Conservation (phyloP, 106 monocot genomes). For the Allium fistulosum region DNA sequence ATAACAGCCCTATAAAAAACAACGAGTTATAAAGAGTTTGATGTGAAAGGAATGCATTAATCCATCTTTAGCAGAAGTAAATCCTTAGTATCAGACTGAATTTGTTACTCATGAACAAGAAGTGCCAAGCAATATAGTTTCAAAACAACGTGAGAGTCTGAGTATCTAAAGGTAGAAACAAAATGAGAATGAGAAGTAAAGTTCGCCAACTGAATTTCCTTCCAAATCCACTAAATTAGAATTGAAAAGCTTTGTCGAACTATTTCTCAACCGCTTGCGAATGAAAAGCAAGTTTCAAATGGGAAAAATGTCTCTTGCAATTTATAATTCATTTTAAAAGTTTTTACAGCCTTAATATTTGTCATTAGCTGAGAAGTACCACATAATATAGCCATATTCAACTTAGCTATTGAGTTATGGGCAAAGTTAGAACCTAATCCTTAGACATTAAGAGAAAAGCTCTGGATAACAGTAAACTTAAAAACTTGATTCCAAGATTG, state of each 20-base stretch:
- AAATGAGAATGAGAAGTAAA: neutral
- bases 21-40: neutral
- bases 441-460: too few species aligned
- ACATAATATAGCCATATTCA: too few species aligned
- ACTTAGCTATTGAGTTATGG: too few species aligned
- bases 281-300: constrained; percentile 6
- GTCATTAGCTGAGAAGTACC: too few species aligned
- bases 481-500: too few species aligned
- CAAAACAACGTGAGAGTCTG: too few species aligned
- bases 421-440: too few species aligned
- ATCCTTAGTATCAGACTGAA: neutral
- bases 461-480: too few species aligned
- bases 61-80: constrained; percentile 1
- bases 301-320: neutral
- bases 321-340: too few species aligned
- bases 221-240: neutral
- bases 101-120: neutral
- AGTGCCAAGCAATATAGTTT: neutral
- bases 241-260: neutral
- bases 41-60: constrained; percentile 1
- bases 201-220: neutral
- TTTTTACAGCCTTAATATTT: too few species aligned
- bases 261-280: constrained; percentile 3
- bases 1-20: too few species aligned
- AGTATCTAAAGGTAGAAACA: neutral